phyloP scores from a whole-genome alignment of 257 asterid genomes.

The Jaltomata sinuosa region DNA sequence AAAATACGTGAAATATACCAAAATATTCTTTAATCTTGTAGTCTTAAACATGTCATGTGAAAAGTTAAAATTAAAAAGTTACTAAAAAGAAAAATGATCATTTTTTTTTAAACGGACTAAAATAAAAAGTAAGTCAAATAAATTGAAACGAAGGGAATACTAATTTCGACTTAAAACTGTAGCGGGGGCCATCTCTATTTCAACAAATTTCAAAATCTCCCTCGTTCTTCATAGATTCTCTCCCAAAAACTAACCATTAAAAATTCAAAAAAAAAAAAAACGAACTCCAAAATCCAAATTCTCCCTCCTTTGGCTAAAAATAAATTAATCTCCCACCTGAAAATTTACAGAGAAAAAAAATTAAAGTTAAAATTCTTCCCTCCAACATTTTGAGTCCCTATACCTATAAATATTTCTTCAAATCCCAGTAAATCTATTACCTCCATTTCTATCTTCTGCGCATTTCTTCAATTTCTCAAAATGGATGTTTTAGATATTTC shows the following conservation, averaged over 20 bases:
- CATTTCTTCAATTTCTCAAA: neutral
- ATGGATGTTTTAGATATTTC: neutral
- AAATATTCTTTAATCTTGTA: too few species aligned
- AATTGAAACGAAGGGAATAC: too few species aligned
- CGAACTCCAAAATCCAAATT: neutral
- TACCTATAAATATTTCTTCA: neutral
- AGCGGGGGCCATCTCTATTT: neutral
- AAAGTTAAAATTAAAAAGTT: too few species aligned
- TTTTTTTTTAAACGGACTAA: too few species aligned
- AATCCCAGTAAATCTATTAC: neutral
- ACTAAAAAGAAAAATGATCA: too few species aligned
- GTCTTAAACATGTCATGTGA: too few species aligned
- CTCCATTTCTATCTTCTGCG: neutral
- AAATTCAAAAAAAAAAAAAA: neutral
- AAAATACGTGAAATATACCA: too few species aligned
- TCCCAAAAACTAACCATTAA: neutral
- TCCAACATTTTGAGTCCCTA: conserved; percentile 8
- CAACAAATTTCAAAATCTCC: conserved; percentile 6
- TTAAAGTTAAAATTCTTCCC: conserved; percentile 5
- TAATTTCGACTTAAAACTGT: too few species aligned
- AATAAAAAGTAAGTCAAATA: too few species aligned
- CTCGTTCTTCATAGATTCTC: neutral
- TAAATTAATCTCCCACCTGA: neutral
- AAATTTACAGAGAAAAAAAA: neutral
- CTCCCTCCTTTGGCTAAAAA: neutral